Evolutionary conservation across 2,329 filamentous ascomycete species (phyloP).

Genomic region (Cephalotrichum gorgonifer): DNA sequence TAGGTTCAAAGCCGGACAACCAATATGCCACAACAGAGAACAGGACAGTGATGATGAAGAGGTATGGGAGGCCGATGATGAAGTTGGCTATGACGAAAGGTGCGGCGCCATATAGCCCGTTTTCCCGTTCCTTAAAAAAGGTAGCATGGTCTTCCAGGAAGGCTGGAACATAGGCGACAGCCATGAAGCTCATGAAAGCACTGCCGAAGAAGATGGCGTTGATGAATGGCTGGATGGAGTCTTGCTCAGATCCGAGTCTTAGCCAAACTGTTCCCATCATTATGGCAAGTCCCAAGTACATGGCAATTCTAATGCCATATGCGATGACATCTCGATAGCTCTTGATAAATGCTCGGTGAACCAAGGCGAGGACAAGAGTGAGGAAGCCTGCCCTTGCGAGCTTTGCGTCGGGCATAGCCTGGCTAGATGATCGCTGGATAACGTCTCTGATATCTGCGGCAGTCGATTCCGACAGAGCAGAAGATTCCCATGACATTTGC

Average conservation of each 20-base stretch:
- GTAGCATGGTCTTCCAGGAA: slow-evolving; percentile 69
- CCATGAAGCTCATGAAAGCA: slow-evolving; percentile 73
- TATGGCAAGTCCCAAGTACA: slow-evolving; percentile 68
- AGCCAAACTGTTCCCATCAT: slow-evolving; percentile 88
- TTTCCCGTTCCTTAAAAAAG: slow-evolving; percentile 68
- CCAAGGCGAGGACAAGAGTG: slow-evolving; percentile 49
- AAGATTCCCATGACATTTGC: slow-evolving; percentile 39
- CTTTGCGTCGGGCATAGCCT: slow-evolving; percentile 6
- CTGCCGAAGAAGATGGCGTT: slow-evolving; percentile 73
- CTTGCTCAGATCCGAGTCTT: slow-evolving; percentile 55
- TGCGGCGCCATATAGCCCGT: slow-evolving; percentile 68
- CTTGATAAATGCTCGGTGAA: slow-evolving; percentile 75
- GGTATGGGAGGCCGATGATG: slow-evolving; percentile 68
- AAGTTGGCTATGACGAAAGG: slow-evolving; percentile 73
- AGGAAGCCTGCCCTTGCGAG: slow-evolving; percentile 31
- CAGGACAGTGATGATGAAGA: slow-evolving; percentile 66
- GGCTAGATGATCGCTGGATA: slow-evolving; percentile 17
- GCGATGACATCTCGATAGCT: slow-evolving; percentile 74
- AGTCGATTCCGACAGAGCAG: slow-evolving; percentile 7
- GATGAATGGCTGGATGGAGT: slow-evolving; percentile 68
- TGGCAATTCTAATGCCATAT: slow-evolving; percentile 71
- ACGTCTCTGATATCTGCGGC: slow-evolving; percentile 14
- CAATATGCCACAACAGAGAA: slow-evolving; percentile 73
- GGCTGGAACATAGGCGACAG: slow-evolving; percentile 74
- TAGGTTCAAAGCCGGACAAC: slow-evolving; percentile 65